These are phyloP conservation scores for Blastobotrys malaysiensis DNA, from an alignment of 1,139 yeast genomes.

Conservation along the genomic window DNA sequence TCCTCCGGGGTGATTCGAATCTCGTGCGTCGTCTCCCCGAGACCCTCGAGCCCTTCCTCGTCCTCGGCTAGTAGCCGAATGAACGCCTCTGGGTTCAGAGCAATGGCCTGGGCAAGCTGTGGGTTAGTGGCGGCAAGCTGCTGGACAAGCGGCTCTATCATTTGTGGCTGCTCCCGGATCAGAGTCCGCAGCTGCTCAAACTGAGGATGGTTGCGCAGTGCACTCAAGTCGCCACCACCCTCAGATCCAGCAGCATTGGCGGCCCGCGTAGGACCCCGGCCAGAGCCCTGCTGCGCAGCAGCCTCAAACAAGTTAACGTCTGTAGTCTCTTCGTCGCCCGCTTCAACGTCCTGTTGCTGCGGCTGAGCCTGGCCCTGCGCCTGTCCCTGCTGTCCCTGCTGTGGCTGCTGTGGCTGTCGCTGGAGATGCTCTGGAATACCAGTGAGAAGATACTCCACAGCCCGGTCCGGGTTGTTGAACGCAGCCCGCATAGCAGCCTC, in stretches of 20 bases:
- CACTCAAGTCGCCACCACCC: slow-evolving; percentile 28
- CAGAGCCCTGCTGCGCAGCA: slow-evolving; percentile 27
- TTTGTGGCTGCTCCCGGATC: slow-evolving; percentile 81
- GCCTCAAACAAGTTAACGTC: slow-evolving; percentile 32
- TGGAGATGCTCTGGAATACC: slow-evolving; percentile 73
- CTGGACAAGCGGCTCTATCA: slow-evolving; percentile 77
- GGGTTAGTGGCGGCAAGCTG: slow-evolving; percentile 83
- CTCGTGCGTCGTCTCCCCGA: slow-evolving; percentile 38
- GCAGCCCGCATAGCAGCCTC: slow-evolving; percentile 93
- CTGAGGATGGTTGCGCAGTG: slow-evolving; percentile 40
- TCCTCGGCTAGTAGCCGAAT: slow-evolving; percentile 48
- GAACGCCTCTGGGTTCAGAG: slow-evolving; percentile 82
- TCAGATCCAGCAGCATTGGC: slow-evolving; percentile 30
- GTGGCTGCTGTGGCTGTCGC: slow-evolving; percentile 28
- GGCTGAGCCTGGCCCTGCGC: slow-evolving; percentile 23
- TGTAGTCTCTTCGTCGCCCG: slow-evolving; percentile 22
- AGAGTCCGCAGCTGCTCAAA: slow-evolving; percentile 66
- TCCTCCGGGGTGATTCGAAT: slow-evolving; percentile 76
- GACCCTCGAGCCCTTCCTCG: slow-evolving; percentile 39
- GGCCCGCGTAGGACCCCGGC: slow-evolving; percentile 26
- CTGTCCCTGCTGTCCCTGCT: slow-evolving; percentile 16
- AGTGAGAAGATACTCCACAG: slow-evolving; percentile 87
- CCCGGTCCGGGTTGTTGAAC: slow-evolving; percentile 95
- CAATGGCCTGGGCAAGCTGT: slow-evolving; percentile 69
- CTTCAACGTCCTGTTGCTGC: slow-evolving; percentile 17